Conservation (phyloP, 805 yeast genomes). For the Priceomyces fermenticarens region DNA sequence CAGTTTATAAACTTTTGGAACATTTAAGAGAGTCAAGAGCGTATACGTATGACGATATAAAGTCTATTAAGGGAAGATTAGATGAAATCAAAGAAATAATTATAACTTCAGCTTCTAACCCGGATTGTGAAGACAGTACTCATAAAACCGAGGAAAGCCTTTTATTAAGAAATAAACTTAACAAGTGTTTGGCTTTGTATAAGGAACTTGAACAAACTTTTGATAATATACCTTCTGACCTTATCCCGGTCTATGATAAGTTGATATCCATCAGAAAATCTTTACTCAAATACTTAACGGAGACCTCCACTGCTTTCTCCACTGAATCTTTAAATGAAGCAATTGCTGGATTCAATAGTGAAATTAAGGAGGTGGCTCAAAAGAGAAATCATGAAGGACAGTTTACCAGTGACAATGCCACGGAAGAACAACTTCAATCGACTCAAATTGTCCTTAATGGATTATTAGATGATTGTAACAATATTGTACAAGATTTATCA, state of each 20-base stretch:
- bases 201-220: constrained; percentile 50
- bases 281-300: constrained; percentile 41
- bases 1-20: constrained; percentile 79
- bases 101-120: constrained; percentile 27
- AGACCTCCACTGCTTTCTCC: constrained; percentile 5
- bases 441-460: constrained; percentile 60
- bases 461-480: constrained; percentile 78
- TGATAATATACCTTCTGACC: constrained; percentile 40
- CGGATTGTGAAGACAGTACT: constrained; percentile 9
- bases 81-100: constrained; percentile 68
- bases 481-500: constrained; percentile 63
- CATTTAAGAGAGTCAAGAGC: constrained; percentile 80
- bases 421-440: constrained; percentile 19
- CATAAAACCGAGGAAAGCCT: constrained; percentile 56
- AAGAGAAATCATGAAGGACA: constrained; percentile 56
- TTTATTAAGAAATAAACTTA: constrained; percentile 63
- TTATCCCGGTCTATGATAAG: constrained; percentile 48
- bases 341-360: constrained; percentile 17
- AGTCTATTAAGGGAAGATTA: constrained; percentile 72
- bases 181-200: constrained; percentile 59
- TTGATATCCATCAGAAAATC: constrained; percentile 63
- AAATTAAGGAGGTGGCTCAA: constrained; percentile 26
- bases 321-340: constrained; percentile 9
- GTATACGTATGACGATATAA: constrained; percentile 79
- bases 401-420: constrained; percentile 30